Conservation (phyloP, 1,139 yeast genomes). For the Saccharomyces uvarum region DNA sequence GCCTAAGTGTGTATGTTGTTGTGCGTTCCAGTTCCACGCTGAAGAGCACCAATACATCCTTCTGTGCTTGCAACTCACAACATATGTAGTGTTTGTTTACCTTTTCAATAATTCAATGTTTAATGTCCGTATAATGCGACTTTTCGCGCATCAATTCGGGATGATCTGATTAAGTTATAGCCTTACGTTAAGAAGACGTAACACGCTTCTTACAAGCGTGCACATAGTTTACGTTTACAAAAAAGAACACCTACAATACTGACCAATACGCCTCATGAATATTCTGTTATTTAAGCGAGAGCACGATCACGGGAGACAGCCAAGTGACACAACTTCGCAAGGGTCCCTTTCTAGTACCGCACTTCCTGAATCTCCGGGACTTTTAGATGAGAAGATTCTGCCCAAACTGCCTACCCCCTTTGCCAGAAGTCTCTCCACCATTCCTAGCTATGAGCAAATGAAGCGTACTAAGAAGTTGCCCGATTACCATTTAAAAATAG, state of each 20-base stretch:
- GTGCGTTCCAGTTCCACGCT: background rate
- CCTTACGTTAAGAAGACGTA: constrained; percentile 1
- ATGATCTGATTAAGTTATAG: constrained; percentile 2
- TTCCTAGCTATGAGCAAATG: constrained; percentile 22
- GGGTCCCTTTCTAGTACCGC: background rate
- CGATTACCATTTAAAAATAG: constrained; percentile 42
- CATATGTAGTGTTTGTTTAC: background rate
- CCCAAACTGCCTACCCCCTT: constrained; percentile 17
- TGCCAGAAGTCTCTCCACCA: constrained; percentile 21
- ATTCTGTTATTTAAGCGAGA: background rate
- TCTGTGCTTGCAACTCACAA: background rate
- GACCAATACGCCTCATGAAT: background rate
- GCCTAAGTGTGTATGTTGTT: background rate
- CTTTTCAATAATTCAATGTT: background rate
- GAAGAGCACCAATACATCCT: background rate
- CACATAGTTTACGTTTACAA: background rate
- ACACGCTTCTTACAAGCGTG: background rate
- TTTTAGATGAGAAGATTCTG: constrained; percentile 4
- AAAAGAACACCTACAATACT: background rate
- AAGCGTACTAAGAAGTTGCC: constrained; percentile 16
- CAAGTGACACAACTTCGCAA: background rate
- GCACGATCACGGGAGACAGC: background rate
- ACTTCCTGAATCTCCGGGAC: background rate
- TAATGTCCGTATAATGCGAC: constrained; percentile 1
- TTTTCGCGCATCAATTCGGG: background rate